These are phyloP conservation scores for Pezicula neosporulosa DNA, from an alignment of 2,329 filamentous ascomycete species.

Conservation along the genomic window DNA sequence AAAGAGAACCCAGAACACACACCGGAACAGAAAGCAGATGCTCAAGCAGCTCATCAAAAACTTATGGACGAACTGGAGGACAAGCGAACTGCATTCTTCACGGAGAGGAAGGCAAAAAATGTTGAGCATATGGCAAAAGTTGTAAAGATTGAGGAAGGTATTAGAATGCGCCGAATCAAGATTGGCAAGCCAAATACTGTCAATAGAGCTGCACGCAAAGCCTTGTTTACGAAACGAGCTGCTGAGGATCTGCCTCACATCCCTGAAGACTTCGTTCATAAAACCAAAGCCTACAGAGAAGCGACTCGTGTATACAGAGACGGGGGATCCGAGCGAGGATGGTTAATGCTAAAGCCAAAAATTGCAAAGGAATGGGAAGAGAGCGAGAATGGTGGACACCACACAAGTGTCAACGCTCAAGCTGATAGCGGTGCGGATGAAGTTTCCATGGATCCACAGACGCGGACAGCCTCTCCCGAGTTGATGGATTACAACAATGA, in stretches of 20 bases:
- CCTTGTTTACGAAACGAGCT: constrained; percentile 21
- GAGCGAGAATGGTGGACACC: too few relatives aligned
- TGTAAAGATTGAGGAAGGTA: constrained; percentile 20
- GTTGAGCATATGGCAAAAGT: constrained; percentile 25
- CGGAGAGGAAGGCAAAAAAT: constrained; percentile 19
- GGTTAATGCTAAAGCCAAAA: constrained; percentile 27
- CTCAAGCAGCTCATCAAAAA: constrained; percentile 15
- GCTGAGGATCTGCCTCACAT: constrained; percentile 23
- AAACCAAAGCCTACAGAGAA: constrained; percentile 21
- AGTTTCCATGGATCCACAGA: too few relatives aligned
- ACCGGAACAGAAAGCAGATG: constrained; percentile 18
- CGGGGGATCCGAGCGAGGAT: constrained; percentile 26
- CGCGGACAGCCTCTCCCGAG: too few relatives aligned
- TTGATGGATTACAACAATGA: too few relatives aligned
- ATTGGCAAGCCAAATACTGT: constrained; percentile 21
- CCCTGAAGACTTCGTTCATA: constrained; percentile 19
- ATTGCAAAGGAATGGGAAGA: constrained; percentile 15
- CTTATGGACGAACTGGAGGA: constrained; percentile 17
- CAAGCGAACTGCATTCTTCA: constrained; percentile 21
- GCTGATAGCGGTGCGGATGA: too few relatives aligned
- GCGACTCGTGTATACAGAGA: constrained; percentile 27
- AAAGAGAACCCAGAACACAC: constrained; percentile 20
- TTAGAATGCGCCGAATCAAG: constrained; percentile 16
- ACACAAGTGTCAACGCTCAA: too few relatives aligned
- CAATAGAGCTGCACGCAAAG: constrained; percentile 20